Evolutionary conservation across 148 eudicot species (phyloP).

Genomic region (Limonium bicolor): DNA sequence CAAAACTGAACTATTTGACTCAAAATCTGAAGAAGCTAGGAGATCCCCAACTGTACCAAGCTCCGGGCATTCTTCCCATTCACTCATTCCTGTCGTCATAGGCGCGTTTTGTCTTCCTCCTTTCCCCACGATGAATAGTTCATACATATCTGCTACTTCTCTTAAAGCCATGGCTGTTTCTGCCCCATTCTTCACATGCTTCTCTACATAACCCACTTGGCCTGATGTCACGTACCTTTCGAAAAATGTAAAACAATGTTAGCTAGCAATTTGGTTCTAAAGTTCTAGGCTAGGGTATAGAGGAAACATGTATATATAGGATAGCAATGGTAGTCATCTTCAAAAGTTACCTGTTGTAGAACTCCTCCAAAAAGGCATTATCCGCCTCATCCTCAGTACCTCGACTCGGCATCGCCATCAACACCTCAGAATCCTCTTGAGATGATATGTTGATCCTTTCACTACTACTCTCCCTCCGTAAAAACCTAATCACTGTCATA

Average conservation of each 20-base stretch:
- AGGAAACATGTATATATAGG: no score
- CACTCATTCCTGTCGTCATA: conserved; percentile 68
- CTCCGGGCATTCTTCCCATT: conserved; percentile 98
- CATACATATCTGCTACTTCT: conserved; percentile 70
- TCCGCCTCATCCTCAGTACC: conserved; percentile 58
- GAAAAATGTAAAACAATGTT: not conserved
- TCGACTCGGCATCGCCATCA: conserved; percentile 55
- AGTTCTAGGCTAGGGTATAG: no score
- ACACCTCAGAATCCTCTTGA: conserved; percentile 37
- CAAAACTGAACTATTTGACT: conserved; percentile 63
- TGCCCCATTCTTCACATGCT: conserved; percentile 56
- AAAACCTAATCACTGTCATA: conserved; percentile 59
- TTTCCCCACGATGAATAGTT: conserved; percentile 71
- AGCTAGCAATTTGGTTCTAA: no score
- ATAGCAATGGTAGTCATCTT: no score
- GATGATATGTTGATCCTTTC: conserved; percentile 35
- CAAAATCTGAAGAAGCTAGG: conserved; percentile 81
- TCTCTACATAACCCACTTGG: conserved; percentile 78
- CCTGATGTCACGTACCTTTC: conserved; percentile 78
- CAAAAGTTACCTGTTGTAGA: conserved; percentile 66
- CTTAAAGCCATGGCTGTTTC: conserved; percentile 58
- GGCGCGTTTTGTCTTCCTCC: conserved; percentile 45
- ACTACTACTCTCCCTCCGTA: conserved; percentile 19
- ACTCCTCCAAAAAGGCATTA: conserved; percentile 43
- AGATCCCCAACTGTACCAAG: conserved; percentile 83